Evolutionary conservation across 306 rosid species (phyloP).

Genomic region (Chamaecrista fasciculata): DNA sequence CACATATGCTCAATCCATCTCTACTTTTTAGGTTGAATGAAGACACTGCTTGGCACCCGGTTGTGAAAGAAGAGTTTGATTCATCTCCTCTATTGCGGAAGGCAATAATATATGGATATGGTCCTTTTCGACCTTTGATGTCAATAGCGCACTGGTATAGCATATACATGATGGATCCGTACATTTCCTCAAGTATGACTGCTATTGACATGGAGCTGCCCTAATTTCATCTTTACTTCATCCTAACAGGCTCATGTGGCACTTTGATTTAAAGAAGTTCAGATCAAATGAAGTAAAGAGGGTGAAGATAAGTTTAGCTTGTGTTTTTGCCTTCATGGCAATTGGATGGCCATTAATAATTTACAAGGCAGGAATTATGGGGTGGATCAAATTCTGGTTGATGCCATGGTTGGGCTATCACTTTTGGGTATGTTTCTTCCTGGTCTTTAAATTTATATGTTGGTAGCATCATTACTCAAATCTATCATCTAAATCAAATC

Average conservation of each 20-base stretch:
- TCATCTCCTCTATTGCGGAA: slow-evolving; percentile 61
- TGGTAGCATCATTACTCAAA: slow-evolving; percentile 18
- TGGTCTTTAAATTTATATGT: slow-evolving; percentile 23
- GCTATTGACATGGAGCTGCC: slow-evolving; percentile 21
- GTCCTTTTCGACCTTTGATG: slow-evolving; percentile 91
- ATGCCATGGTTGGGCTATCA: slow-evolving; percentile 99
- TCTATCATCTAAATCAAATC: not conserved
- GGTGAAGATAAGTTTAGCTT: slow-evolving; percentile 91
- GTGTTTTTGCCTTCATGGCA: slow-evolving; percentile 83
- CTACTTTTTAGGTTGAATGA: slow-evolving; percentile 60
- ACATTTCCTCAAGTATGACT: slow-evolving; percentile 17
- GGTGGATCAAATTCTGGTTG: slow-evolving; percentile 97
- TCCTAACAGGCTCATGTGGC: slow-evolving; percentile 67
- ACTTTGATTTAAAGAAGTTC: slow-evolving; percentile 78
- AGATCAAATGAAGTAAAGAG: slow-evolving; percentile 79
- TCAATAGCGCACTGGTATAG: slow-evolving; percentile 89
- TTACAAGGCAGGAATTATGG: slow-evolving; percentile 81
- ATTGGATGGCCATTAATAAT: slow-evolving; percentile 94
- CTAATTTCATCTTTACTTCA: slow-evolving; percentile 14
- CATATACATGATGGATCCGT: slow-evolving; percentile 6
- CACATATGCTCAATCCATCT: slow-evolving; percentile 23
- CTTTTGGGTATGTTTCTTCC: slow-evolving; percentile 78
- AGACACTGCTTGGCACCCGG: slow-evolving; percentile 98
- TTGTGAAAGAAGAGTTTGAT: slow-evolving; percentile 75
- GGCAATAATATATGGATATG: slow-evolving; percentile 79